Evolutionary conservation across 345 rosid genomes (phyloP), one percentile per base, ranked within the genome.

Genomic region (Murraya koenigii): DNA sequence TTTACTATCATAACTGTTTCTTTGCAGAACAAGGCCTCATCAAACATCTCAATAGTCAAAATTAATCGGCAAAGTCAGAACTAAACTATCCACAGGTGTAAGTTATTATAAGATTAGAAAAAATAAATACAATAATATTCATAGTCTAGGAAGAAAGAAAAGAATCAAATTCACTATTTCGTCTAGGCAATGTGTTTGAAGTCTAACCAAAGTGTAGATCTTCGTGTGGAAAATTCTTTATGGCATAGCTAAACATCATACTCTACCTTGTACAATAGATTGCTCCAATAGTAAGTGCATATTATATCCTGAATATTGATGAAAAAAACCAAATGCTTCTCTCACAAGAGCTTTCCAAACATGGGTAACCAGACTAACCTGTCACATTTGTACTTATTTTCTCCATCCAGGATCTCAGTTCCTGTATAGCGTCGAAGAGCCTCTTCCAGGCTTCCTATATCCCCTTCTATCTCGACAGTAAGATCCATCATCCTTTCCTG

Each of bases 401-500:
- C 98, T 72, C 98, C 99, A 87, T 97, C 98, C 79, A 97, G 90
- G 83, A 90, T 84, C 87, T 97, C 99, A 26, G 91, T 89, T 81
- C 90, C 71, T 0, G 98, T 94, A 82, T 93, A 97, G 72, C 87
- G 91, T 72, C 79, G 85, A 81, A 97, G 93, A 67, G 98, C 99
- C 80, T 92, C 98, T 84, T 97, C 99, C 70, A 97, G 89, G 79
- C 88, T 93, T 69, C 86, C 89, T 80, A 94, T 86, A 72, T 90
- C 96, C 69, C 99, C 98, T 75, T 86, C 97, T 76, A 94, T 93
- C 88, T 97, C 99, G 83, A 97, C 96, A 7, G 99, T 87, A 68
- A 97, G 90, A 87, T 97, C 98, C 98, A 97, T 97, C 90, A 97
- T 94, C 87, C 92, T 89, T 87, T 97, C 99, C 26, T 81, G 89